Percentiles rank a stretch among this genome's conserved stretches.
These are phyloP conservation scores for Diplodia corticola DNA, from an alignment of 2,329 filamentous ascomycete species.

Conservation along the genomic window DNA sequence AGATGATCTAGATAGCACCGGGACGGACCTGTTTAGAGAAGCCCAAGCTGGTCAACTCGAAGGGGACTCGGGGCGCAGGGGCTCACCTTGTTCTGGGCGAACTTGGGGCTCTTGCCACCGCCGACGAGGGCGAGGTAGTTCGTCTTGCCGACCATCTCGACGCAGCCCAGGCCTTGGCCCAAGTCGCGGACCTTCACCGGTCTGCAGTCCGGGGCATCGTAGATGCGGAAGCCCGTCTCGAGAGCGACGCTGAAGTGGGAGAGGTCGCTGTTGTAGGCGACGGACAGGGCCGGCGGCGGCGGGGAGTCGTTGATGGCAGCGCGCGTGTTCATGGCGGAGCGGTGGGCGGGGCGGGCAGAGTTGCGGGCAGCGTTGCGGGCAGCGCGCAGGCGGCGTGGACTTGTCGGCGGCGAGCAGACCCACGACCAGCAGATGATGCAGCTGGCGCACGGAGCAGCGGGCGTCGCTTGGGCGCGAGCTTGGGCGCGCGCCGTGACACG, in stretches of 20 bases:
- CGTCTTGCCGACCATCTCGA: constrained; percentile 82
- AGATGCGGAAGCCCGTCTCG: constrained; percentile 74
- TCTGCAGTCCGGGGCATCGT: constrained; percentile 35
- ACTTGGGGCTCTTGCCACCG: constrained; percentile 81
- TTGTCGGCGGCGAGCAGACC: not conserved
- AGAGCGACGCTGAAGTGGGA: constrained; percentile 86
- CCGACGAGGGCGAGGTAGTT: constrained; percentile 89
- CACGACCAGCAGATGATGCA: not conserved
- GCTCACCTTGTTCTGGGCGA: constrained; percentile 76
- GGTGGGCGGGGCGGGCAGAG: not conserved
- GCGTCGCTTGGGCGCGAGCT: constrained; percentile 24
- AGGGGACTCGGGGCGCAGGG: not conserved
- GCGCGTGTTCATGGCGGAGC: constrained; percentile 75
- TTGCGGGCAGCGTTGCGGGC: not conserved
- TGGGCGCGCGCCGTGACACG: not conserved
- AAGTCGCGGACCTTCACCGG: constrained; percentile 36
- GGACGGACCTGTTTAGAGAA: not conserved
- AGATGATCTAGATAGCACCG: constrained; percentile 61
- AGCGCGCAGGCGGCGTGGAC: not conserved
- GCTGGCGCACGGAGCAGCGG: not conserved
- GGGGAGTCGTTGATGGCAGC: constrained; percentile 77
- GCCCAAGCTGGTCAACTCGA: constrained; percentile 18
- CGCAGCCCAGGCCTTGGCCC: constrained; percentile 72
- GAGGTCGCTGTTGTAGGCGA: constrained; percentile 80
- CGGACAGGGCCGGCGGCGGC: constrained; percentile 74